phyloP scores from a whole-genome alignment of 352 stramenopile genomes.

The Globisporangium takayamanum region DNA sequence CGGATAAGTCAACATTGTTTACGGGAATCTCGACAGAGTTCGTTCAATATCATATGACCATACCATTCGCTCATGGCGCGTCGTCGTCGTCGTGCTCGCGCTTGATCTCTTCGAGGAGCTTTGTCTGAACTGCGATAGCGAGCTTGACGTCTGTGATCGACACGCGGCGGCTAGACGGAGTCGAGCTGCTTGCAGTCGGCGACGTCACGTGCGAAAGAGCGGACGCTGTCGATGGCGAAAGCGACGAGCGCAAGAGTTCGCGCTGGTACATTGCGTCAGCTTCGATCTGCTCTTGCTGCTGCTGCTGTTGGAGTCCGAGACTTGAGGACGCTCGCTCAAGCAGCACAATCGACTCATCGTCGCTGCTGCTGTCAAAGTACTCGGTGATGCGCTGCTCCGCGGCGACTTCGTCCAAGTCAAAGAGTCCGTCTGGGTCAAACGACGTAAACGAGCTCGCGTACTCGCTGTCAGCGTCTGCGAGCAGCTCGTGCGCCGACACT shows the following conservation, averaged over 20 bases:
- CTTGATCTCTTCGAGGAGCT: slow-evolving; percentile 39
- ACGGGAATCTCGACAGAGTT: not conserved
- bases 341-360: slow-evolving; percentile 15
- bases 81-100: slow-evolving; percentile 30
- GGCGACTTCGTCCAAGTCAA: slow-evolving; percentile 25
- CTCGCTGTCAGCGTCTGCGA: not conserved
- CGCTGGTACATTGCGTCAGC: not conserved
- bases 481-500: slow-evolving; percentile 6
- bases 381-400: not conserved
- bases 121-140: slow-evolving; percentile 46
- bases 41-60: not conserved
- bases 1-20: too few relatives aligned
- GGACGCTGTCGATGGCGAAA: slow-evolving; percentile 3
- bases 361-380: slow-evolving; percentile 3
- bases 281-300: not conserved
- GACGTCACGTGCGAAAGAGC: not conserved
- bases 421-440: slow-evolving; percentile 30
- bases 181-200: not conserved
- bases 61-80: not conserved
- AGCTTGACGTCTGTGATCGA: slow-evolving; percentile 38
- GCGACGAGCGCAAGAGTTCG: not conserved
- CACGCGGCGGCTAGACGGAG: not conserved
- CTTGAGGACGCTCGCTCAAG: not conserved
- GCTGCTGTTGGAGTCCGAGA: not conserved
- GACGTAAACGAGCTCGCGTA: slow-evolving; percentile 6